Conservation (phyloP, 192 early-diverging fungal species). For the Rhizophlyctis rosea region DNA sequence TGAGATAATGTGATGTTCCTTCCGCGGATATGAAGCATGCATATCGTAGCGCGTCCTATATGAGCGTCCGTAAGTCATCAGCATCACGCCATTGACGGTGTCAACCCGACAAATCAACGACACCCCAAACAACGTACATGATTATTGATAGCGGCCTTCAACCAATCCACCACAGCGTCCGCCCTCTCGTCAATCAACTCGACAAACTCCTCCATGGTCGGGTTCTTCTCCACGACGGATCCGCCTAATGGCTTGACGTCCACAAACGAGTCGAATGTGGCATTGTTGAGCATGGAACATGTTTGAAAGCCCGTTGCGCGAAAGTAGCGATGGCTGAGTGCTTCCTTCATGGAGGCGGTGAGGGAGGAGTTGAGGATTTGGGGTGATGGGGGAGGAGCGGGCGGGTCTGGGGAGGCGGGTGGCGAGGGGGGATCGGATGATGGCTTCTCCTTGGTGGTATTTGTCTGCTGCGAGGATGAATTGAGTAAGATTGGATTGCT, state of each 20-base stretch:
- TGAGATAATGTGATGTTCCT: constrained; percentile 32
- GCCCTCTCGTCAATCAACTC: constrained; percentile 36
- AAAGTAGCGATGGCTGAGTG: constrained; percentile 29
- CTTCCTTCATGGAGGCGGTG: too few relatives aligned
- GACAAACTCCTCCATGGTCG: constrained; percentile 20
- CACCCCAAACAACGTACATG: too few relatives aligned
- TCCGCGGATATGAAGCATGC: constrained; percentile 43
- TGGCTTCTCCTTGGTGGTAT: too few relatives aligned
- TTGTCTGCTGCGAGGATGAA: too few relatives aligned
- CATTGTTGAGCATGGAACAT: constrained; percentile 39
- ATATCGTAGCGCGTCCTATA: constrained; percentile 35
- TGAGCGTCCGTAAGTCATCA: neutral
- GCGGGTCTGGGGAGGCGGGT: too few relatives aligned
- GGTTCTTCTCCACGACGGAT: constrained; percentile 22
- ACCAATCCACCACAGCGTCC: constrained; percentile 4
- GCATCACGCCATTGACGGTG: too few relatives aligned
- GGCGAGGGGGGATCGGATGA: too few relatives aligned
- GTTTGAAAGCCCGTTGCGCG: constrained; percentile 28
- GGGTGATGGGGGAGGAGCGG: too few relatives aligned
- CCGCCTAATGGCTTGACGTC: constrained; percentile 23
- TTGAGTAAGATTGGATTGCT: too few relatives aligned
- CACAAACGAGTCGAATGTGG: constrained; percentile 31
- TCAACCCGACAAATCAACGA: too few relatives aligned
- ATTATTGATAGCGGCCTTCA: neutral
- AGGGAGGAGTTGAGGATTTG: too few relatives aligned